phyloP scores from a whole-genome alignment of 768 basidiomycete genomes.

The Boletus insuetus region DNA sequence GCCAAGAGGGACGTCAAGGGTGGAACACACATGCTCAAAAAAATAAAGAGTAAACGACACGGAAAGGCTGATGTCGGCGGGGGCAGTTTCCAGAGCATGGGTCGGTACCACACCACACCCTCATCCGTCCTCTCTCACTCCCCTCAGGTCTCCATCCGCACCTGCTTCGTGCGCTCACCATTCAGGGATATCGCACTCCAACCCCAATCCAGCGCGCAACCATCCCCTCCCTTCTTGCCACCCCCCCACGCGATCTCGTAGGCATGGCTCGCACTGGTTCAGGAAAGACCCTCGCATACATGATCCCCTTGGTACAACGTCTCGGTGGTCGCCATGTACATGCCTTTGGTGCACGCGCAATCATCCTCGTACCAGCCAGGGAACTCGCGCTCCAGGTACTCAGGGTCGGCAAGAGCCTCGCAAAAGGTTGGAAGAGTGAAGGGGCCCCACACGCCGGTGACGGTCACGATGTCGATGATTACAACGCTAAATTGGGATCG shows the following conservation, averaged over 20 bases:
- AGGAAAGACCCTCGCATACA: constrained; percentile 95
- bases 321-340: constrained; percentile 78
- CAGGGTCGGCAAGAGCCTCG: constrained; percentile 93
- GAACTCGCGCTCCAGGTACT: constrained; percentile 93
- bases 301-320: constrained; percentile 87
- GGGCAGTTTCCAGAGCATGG: constrained; percentile 96
- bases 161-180: constrained; percentile 76
- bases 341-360: constrained; percentile 78
- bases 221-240: constrained; percentile 79
- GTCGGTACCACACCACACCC: constrained; percentile 40
- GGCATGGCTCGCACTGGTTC: constrained; percentile 99
- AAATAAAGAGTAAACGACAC: constrained; percentile 70
- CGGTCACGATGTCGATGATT: constrained; percentile 45
- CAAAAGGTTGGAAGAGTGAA: constrained; percentile 69
- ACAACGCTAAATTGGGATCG: constrained; percentile 45
- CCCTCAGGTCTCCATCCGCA: constrained; percentile 74
- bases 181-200: constrained; percentile 93
- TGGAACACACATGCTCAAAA: constrained; percentile 76
- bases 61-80: constrained; percentile 81
- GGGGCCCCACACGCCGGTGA: constrained; percentile 75
- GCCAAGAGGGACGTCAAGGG: constrained; percentile 69
- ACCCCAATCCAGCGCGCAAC: constrained; percentile 94
- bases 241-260: constrained; percentile 88
- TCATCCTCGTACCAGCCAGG: constrained; percentile 89
- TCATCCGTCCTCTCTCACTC: background rate